Evolutionary conservation across 306 rosid species (phyloP).

Genomic region (Betula pendula): DNA sequence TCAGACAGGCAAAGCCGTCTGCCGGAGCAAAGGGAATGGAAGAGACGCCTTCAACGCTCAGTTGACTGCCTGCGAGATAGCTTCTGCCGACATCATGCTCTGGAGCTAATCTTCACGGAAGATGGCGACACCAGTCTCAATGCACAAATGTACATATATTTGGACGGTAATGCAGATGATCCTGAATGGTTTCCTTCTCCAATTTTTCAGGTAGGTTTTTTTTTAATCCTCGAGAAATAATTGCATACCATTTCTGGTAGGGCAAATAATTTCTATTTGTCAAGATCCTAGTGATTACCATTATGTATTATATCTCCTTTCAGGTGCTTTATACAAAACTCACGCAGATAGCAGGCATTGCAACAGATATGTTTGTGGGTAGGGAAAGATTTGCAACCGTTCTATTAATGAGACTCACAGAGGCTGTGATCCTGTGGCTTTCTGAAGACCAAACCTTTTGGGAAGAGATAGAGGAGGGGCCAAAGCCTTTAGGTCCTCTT

Average conservation of each 20-base stretch:
- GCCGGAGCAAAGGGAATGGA: slow-evolving; percentile 80
- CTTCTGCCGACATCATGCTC: slow-evolving; percentile 85
- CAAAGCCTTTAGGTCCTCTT: slow-evolving; percentile 68
- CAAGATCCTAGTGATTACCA: slow-evolving; percentile 8
- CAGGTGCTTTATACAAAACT: slow-evolving; percentile 69
- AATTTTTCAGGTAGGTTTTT: slow-evolving; percentile 83
- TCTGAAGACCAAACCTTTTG: slow-evolving; percentile 87
- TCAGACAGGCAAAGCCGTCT: slow-evolving; percentile 53
- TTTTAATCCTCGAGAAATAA: too few species aligned
- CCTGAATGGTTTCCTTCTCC: slow-evolving; percentile 95
- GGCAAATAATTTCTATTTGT: too few species aligned
- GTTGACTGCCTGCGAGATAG: slow-evolving; percentile 79
- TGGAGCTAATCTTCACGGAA: slow-evolving; percentile 84
- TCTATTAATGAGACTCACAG: slow-evolving; percentile 81
- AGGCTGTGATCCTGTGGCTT: slow-evolving; percentile 81
- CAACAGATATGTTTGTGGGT: slow-evolving; percentile 79
- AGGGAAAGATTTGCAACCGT: slow-evolving; percentile 87
- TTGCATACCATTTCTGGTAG: too few species aligned
- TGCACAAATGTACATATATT: slow-evolving; percentile 51
- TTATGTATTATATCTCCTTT: slow-evolving; percentile 14
- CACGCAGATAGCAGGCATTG: slow-evolving; percentile 56
- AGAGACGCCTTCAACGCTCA: slow-evolving; percentile 67
- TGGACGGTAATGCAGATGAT: slow-evolving; percentile 56
- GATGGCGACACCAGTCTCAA: slow-evolving; percentile 70
- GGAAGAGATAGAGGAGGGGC: slow-evolving; percentile 74